Conservation (phyloP, 2,329 filamentous ascomycete species). For the Pyrenophora teres region DNA sequence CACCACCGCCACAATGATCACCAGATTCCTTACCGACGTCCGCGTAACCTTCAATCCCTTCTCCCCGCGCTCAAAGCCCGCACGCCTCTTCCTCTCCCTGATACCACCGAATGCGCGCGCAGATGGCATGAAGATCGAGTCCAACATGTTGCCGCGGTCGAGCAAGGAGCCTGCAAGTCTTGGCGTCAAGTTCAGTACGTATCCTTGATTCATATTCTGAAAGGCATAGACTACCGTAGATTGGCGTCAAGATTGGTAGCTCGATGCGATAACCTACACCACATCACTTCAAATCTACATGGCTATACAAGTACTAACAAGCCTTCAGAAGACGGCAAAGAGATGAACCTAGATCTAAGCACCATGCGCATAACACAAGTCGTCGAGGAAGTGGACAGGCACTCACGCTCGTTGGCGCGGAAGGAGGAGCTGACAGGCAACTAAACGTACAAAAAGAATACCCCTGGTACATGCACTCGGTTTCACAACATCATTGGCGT, state of each 20-base stretch:
- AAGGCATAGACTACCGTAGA: too few species aligned
- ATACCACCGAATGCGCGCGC: conserved; percentile 79
- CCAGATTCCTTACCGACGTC: conserved; percentile 83
- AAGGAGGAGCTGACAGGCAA: conserved; percentile 73
- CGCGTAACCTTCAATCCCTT: conserved; percentile 92
- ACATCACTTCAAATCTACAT: too few species aligned
- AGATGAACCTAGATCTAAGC: conserved; percentile 80
- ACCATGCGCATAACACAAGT: conserved; percentile 84
- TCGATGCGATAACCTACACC: too few species aligned
- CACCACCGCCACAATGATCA: conserved; percentile 67
- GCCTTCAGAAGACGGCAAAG: conserved; percentile 82
- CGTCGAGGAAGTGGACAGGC: conserved; percentile 84
- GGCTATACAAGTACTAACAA: conserved; percentile 19
- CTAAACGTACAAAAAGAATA: conserved; percentile 18
- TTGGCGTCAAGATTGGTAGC: too few species aligned
- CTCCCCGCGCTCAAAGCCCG: conserved; percentile 75
- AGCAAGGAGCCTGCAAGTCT: conserved; percentile 72
- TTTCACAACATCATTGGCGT: conserved; percentile 35
- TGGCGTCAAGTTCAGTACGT: conserved; percentile 82
- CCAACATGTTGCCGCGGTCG: conserved; percentile 72
- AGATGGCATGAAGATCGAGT: conserved; percentile 75
- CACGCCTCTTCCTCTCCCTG: conserved; percentile 83
- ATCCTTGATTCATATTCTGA: neutral
- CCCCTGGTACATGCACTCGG: conserved; percentile 5
- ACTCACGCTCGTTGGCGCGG: conserved; percentile 81